Conservation (phyloP, 352 stramenopile genomes). For the Vaucheria bursata region DNA sequence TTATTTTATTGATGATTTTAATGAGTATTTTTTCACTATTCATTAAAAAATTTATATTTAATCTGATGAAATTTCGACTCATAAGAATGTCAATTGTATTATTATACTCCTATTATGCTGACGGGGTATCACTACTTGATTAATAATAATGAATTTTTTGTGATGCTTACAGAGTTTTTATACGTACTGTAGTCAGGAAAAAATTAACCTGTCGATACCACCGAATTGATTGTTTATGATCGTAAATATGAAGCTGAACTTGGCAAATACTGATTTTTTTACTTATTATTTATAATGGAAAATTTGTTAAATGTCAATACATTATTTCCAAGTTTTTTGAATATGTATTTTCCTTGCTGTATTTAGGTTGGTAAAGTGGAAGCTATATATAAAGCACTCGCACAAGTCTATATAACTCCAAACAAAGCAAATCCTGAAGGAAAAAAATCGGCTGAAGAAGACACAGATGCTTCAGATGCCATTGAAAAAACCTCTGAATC, state of each 20-base stretch:
- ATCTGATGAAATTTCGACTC: no score
- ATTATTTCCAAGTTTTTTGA: neutral
- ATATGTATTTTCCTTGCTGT: neutral
- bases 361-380: slow-evolving; percentile 12
- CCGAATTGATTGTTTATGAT: neutral
- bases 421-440: neutral
- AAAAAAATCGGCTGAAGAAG: neutral
- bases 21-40: no score
- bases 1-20: no score
- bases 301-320: neutral
- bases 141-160: no score
- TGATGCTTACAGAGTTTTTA: no score
- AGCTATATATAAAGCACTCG: slow-evolving; percentile 20
- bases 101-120: no score
- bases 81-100: no score
- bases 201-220: no score
- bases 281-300: neutral
- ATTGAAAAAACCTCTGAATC: neutral
- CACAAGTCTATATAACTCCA: no score
- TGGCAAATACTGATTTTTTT: neutral
- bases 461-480: neutral
- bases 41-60: no score
- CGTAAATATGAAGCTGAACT: neutral
- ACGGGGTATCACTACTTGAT: no score
- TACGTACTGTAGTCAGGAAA: neutral